phyloP scores from a whole-genome alignment of 2,329 filamentous ascomycete species.

The Sporothrix inflata region DNA sequence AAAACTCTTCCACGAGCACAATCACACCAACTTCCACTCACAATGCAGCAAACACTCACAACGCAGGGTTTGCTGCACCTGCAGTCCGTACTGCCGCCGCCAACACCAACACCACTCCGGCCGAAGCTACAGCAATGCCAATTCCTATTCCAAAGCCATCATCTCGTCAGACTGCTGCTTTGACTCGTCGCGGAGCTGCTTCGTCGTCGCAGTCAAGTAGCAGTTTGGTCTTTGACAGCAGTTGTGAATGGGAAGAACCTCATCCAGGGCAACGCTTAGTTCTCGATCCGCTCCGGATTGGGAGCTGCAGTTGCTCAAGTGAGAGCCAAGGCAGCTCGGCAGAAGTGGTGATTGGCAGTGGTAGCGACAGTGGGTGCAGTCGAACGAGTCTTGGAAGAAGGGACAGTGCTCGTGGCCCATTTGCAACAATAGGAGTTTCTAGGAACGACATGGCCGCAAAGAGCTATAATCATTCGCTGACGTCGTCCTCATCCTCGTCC shows the following conservation, averaged over 20 bases:
- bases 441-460: constrained; percentile 54
- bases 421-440: constrained; percentile 22
- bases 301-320: constrained; percentile 2
- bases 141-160: constrained; percentile 6
- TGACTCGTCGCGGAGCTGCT: not conserved
- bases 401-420: constrained; percentile 13
- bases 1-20: constrained; percentile 30
- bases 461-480: constrained; percentile 38
- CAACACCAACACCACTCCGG: constrained; percentile 32
- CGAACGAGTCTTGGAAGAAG: constrained; percentile 30
- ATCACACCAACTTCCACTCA: constrained; percentile 40
- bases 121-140: constrained; percentile 32
- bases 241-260: constrained; percentile 49
- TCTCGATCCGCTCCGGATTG: constrained; percentile 34
- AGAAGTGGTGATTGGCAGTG: not conserved
- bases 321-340: constrained; percentile 1
- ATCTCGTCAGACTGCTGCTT: not conserved
- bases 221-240: constrained; percentile 5
- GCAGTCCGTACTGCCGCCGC: constrained; percentile 27
- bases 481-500: constrained; percentile 27
- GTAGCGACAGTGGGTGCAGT: constrained; percentile 1
- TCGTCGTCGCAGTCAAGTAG: not conserved
- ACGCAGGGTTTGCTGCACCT: not conserved
- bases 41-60: constrained; percentile 35
- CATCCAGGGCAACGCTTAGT: constrained; percentile 50